Evolutionary conservation across 768 basidiomycete species (phyloP).

Genomic region (Auricularia sp.): DNA sequence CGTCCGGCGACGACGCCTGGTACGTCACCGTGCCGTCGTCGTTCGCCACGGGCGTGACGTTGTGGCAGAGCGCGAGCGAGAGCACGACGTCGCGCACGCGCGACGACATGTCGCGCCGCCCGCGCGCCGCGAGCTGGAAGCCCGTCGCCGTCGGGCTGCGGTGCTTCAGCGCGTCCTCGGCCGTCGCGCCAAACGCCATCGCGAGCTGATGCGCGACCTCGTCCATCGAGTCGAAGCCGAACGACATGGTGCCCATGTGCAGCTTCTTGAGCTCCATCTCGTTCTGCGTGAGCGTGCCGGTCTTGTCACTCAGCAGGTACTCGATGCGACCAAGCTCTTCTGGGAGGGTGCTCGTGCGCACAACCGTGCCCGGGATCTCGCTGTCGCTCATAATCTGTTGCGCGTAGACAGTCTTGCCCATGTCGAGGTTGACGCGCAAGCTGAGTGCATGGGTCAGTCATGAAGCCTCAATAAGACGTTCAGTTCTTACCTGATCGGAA

Average conservation of each 20-base stretch:
- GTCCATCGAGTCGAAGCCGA: slow-evolving; percentile 97
- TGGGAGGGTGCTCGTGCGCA: slow-evolving; percentile 93
- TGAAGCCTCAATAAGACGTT: not conserved
- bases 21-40: slow-evolving; percentile 94
- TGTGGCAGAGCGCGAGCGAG: slow-evolving; percentile 91
- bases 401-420: slow-evolving; percentile 98
- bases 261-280: slow-evolving; percentile 99
- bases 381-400: slow-evolving; percentile 87
- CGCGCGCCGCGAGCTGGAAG: slow-evolving; percentile 72
- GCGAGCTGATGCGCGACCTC: slow-evolving; percentile 91
- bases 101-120: slow-evolving; percentile 89
- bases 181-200: slow-evolving; percentile 63
- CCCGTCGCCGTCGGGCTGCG: slow-evolving; percentile 45
- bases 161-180: slow-evolving; percentile 27
- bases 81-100: slow-evolving; percentile 87
- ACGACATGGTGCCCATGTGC: slow-evolving; percentile 98
- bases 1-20: slow-evolving; percentile 97
- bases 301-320: slow-evolving; percentile 95
- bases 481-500: slow-evolving; percentile 80
- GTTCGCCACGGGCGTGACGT: slow-evolving; percentile 91
- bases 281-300: slow-evolving; percentile 95
- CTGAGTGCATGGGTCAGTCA: slow-evolving; percentile 30
- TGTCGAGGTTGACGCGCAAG: slow-evolving; percentile 96
- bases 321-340: slow-evolving; percentile 94
- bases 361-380: slow-evolving; percentile 93